phyloP scores from a whole-genome alignment of 257 asterid genomes.

The Fraxinus cuspidata region DNA sequence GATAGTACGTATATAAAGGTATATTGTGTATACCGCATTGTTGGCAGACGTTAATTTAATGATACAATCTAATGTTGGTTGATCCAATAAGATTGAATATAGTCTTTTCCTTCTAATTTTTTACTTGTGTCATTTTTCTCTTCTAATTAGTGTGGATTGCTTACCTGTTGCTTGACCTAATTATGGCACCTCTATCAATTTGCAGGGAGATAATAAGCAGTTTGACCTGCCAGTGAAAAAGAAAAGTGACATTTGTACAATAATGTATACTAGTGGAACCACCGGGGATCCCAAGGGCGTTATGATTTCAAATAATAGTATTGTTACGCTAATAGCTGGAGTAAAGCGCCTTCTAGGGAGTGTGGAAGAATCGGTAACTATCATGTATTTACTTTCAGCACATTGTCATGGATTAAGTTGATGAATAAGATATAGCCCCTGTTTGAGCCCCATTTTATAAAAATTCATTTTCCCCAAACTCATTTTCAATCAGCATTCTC shows the following conservation, averaged over 20 bases:
- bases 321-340: conserved; percentile 79
- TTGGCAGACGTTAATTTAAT: background rate
- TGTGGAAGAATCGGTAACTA: conserved; percentile 68
- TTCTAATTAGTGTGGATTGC: conserved; percentile 12
- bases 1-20: background rate
- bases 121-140: background rate
- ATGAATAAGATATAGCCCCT: background rate
- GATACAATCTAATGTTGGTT: background rate
- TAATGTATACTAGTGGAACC: conserved; percentile 98
- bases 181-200: conserved; percentile 25
- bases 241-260: conserved; percentile 85
- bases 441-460: too few species aligned
- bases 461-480: too few species aligned
- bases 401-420: conserved; percentile 11
- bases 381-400: conserved; percentile 16
- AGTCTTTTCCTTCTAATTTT: background rate
- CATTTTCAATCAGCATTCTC: too few species aligned
- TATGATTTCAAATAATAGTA: conserved; percentile 83
- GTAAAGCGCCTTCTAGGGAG: conserved; percentile 60
- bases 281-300: conserved; percentile 99
- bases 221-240: conserved; percentile 81
- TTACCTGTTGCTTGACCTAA: conserved; percentile 22
- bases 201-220: conserved; percentile 73
- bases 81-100: background rate
- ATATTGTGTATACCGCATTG: background rate